Evolutionary conservation across 345 rosid species (phyloP).

Genomic region (Gossypium longicalyx): DNA sequence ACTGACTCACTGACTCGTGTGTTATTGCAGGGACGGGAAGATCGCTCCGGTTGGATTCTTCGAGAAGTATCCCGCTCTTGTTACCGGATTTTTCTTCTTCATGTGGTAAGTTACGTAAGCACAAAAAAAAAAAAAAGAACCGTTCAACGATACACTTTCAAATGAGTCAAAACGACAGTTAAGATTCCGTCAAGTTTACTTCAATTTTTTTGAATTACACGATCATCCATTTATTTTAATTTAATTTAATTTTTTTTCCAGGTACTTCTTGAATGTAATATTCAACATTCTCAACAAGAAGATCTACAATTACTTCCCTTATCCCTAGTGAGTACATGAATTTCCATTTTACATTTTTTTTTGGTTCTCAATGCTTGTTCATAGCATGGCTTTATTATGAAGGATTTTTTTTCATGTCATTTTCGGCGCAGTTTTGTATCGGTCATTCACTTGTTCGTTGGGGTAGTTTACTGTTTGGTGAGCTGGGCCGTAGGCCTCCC

Average conservation of each 20-base stretch:
- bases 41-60: slow-evolving; percentile 62
- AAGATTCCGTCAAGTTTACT: not conserved
- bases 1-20: slow-evolving; percentile 37
- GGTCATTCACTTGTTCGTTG: slow-evolving; percentile 85
- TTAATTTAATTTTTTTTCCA: too few relatives aligned
- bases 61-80: slow-evolving; percentile 63
- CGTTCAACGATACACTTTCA: not conserved
- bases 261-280: slow-evolving; percentile 93
- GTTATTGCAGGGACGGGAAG: slow-evolving; percentile 46
- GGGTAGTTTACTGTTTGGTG: slow-evolving; percentile 79
- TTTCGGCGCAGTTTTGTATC: slow-evolving; percentile 71
- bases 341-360: not conserved
- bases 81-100: slow-evolving; percentile 96
- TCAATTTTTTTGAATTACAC: slow-evolving; percentile 9
- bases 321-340: slow-evolving; percentile 68
- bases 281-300: slow-evolving; percentile 97
- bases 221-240: not conserved
- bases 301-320: slow-evolving; percentile 96
- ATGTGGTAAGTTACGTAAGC: slow-evolving; percentile 60
- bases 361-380: not conserved
- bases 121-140: not conserved
- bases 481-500: slow-evolving; percentile 97
- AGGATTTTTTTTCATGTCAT: not conserved
- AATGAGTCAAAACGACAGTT: not conserved
- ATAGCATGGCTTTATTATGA: not conserved